Percentiles rank a stretch among this genome's conserved stretches.
Conservation (phyloP, 2,329 filamentous ascomycete genomes). For the Zasmidium cellare region DNA sequence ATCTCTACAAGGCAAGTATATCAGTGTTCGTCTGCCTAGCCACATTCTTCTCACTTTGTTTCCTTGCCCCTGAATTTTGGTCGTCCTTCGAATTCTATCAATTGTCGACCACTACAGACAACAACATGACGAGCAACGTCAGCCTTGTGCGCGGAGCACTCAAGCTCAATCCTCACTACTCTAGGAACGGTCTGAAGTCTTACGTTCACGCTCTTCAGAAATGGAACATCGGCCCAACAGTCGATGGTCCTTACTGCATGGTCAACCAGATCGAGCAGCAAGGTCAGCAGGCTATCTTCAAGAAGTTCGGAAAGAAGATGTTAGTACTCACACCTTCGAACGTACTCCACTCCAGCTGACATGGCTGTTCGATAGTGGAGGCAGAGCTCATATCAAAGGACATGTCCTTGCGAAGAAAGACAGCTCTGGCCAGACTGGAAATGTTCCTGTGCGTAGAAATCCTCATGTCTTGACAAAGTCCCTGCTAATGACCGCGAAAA, state of each 20-base stretch:
- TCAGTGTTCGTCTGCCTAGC: no score
- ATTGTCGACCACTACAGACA: no score
- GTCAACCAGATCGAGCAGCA: constrained; percentile 51
- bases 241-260: constrained; percentile 62
- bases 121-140: constrained; percentile 6
- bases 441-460: constrained; percentile 24
- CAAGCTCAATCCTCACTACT: constrained; percentile 30
- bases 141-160: constrained; percentile 27
- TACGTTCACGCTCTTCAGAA: constrained; percentile 30
- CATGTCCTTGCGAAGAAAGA: constrained; percentile 51
- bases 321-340: background rate
- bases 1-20: background rate
- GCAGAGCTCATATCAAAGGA: constrained; percentile 46
- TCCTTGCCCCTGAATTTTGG: no score
- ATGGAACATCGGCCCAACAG: constrained; percentile 60
- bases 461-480: constrained; percentile 46
- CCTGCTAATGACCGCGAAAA: constrained; percentile 38
- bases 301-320: constrained; percentile 45
- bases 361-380: constrained; percentile 36
- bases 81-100: no score
- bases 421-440: constrained; percentile 27
- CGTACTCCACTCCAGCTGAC: background rate
- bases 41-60: no score
- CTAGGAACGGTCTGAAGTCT: constrained; percentile 31
- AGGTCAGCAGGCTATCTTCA: constrained; percentile 37